A percentile compares a stretch with the other conserved stretches of the same genome.
Evolutionary conservation across 2,329 filamentous ascomycete species (phyloP).

Genomic region (Torrubiellomyces zombiae): DNA sequence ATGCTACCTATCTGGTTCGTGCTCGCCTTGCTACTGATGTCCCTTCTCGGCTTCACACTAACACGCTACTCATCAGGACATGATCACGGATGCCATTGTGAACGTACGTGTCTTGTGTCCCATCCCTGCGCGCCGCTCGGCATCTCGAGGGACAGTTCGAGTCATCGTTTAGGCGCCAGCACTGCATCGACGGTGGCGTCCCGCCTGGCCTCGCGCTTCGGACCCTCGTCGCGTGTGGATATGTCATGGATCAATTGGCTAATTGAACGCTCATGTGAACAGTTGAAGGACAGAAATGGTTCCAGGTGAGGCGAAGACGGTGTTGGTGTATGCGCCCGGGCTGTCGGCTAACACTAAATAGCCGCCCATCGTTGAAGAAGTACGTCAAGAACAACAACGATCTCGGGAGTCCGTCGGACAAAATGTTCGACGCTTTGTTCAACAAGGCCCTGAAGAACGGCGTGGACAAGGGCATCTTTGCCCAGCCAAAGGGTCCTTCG

Average conservation of each 20-base stretch:
- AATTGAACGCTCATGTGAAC: too few relatives aligned
- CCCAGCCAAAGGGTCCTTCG: constrained; percentile 81
- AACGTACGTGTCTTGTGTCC: constrained; percentile 41
- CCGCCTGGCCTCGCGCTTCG: too few relatives aligned
- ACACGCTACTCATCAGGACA: too few relatives aligned
- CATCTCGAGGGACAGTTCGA: too few relatives aligned
- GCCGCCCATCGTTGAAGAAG: constrained; percentile 45
- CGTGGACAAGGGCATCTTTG: constrained; percentile 74
- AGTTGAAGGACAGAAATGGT: constrained; percentile 48
- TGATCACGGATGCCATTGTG: constrained; percentile 46
- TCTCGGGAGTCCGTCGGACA: constrained; percentile 25
- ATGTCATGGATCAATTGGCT: too few relatives aligned
- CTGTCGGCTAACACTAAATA: constrained; percentile 11
- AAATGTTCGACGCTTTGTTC: constrained; percentile 57
- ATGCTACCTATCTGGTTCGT: constrained; percentile 44
- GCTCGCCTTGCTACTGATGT: too few relatives aligned
- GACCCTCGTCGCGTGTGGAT: too few relatives aligned
- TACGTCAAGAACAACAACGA: constrained; percentile 40
- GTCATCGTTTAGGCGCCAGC: too few relatives aligned
- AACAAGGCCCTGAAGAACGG: constrained; percentile 71
- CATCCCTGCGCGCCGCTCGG: too few relatives aligned
- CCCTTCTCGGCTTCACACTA: too few relatives aligned
- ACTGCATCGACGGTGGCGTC: too few relatives aligned
- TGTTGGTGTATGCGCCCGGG: background rate
- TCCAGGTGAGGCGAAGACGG: constrained; percentile 20